phyloP scores from a whole-genome alignment of 129 eudicot species.

The Centella asiatica region DNA sequence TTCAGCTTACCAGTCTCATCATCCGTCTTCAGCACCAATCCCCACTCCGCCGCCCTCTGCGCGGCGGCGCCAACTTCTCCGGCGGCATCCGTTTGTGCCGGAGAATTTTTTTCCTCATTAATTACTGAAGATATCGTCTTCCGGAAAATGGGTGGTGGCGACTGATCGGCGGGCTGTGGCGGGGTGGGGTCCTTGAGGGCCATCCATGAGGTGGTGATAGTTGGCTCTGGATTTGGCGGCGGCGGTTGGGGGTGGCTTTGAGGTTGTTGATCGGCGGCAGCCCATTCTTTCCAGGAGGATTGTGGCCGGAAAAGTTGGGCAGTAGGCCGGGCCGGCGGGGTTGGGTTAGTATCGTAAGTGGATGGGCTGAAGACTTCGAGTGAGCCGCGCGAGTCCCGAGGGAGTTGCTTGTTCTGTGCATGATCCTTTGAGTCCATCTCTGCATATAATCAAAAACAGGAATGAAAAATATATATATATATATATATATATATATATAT shows the following conservation, averaged over 20 bases:
- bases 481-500: no score
- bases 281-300: conserved; percentile 53
- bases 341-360: conserved; percentile 2
- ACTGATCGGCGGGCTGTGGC: conserved; percentile 11
- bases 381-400: conserved; percentile 45
- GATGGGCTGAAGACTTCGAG: conserved; percentile 79
- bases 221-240: not conserved
- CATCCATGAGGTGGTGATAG: conserved; percentile 74
- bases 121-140: conserved; percentile 11
- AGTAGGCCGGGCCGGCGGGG: not conserved
- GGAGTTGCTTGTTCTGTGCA: conserved; percentile 10
- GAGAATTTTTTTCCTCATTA: conserved; percentile 6
- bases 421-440: conserved; percentile 22
- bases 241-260: conserved; percentile 23
- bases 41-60: conserved; percentile 99
- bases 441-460: not conserved
- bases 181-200: conserved; percentile 50
- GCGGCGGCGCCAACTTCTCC: conserved; percentile 62
- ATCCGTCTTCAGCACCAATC: conserved; percentile 70
- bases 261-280: conserved; percentile 7
- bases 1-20: conserved; percentile 73
- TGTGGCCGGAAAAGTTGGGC: conserved; percentile 29
- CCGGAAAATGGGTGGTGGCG: conserved; percentile 6
- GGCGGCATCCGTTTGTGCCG: conserved; percentile 17
- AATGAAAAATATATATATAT: no score